These are phyloP conservation scores for Trichophyton benhamiae DNA, from an alignment of 2,329 filamentous ascomycete species.

Conservation along the genomic window DNA sequence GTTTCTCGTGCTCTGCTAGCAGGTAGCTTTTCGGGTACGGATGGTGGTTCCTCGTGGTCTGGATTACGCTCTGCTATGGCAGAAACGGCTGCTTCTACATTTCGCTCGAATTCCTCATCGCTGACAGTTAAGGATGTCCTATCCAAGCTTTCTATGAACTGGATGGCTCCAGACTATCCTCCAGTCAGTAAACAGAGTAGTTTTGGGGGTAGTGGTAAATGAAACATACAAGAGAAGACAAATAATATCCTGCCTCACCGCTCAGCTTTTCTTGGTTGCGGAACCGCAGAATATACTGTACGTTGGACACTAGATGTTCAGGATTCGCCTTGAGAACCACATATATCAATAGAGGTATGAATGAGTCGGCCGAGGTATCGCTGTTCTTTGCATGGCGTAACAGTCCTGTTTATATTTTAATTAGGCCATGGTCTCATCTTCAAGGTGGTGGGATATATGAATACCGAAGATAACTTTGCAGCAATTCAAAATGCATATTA, in stretches of 20 bases:
- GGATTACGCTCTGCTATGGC: slow-evolving; percentile 86
- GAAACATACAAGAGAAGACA: slow-evolving; percentile 63
- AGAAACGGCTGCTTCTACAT: slow-evolving; percentile 92
- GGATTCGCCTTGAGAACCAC: slow-evolving; percentile 90
- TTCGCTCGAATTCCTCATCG: slow-evolving; percentile 87
- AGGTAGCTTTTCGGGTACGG: slow-evolving; percentile 37
- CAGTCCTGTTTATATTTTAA: slow-evolving; percentile 42
- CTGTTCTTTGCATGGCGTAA: slow-evolving; percentile 74
- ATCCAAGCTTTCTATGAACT: slow-evolving; percentile 94
- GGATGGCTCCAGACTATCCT: slow-evolving; percentile 56
- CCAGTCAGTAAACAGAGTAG: background rate
- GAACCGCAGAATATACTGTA: slow-evolving; percentile 95
- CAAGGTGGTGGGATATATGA: slow-evolving; percentile 16
- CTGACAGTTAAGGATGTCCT: slow-evolving; percentile 84
- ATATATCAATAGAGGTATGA: slow-evolving; percentile 89
- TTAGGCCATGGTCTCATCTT: background rate
- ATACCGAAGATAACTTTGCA: slow-evolving; percentile 97
- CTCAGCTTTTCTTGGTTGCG: slow-evolving; percentile 93
- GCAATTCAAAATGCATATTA: slow-evolving; percentile 95
- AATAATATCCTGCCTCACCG: slow-evolving; percentile 95
- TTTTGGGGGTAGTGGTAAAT: background rate
- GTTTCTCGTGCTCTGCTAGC: slow-evolving; percentile 41
- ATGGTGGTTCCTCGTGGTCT: slow-evolving; percentile 36
- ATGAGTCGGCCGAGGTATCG: slow-evolving; percentile 91
- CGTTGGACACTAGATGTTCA: slow-evolving; percentile 89